Percentiles rank a stretch among this genome's conserved stretches.
Evolutionary conservation across 2,329 filamentous ascomycete species (phyloP).

Genomic region (Penicillium sp.): DNA sequence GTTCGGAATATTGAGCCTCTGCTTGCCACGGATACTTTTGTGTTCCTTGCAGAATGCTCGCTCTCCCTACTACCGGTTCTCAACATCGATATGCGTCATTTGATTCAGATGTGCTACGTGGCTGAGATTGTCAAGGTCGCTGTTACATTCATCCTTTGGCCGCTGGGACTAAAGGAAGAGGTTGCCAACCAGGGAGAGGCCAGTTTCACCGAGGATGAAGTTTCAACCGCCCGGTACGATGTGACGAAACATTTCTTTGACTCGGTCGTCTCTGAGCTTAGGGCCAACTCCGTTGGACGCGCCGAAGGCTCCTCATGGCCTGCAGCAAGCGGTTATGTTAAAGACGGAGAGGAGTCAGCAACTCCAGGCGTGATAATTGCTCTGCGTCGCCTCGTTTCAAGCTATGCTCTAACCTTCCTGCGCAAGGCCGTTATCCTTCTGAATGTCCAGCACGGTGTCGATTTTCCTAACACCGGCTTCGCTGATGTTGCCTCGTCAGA

Average conservation of each 20-base stretch:
- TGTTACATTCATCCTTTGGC: slow-evolving; percentile 52
- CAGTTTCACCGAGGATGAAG: slow-evolving; percentile 26
- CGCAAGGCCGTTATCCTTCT: slow-evolving; percentile 82
- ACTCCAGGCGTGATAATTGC: slow-evolving; percentile 35
- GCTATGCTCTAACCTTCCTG: slow-evolving; percentile 86
- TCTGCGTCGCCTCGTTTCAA: slow-evolving; percentile 56
- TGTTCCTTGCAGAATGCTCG: slow-evolving; percentile 76
- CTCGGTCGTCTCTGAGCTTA: slow-evolving; percentile 39
- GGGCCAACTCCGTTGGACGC: slow-evolving; percentile 36
- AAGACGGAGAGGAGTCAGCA: slow-evolving; percentile 37
- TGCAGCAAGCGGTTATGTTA: slow-evolving; percentile 39
- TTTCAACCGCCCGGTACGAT: slow-evolving; percentile 30
- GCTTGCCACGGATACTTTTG: slow-evolving; percentile 40
- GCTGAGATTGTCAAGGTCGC: slow-evolving; percentile 87
- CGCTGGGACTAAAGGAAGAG: slow-evolving; percentile 38
- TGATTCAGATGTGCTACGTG: slow-evolving; percentile 83
- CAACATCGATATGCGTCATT: slow-evolving; percentile 71
- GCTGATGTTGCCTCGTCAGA: slow-evolving; percentile 69
- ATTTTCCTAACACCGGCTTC: slow-evolving; percentile 73
- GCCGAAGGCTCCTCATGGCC: slow-evolving; percentile 37
- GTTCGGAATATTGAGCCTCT: slow-evolving; percentile 43
- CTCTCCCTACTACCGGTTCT: slow-evolving; percentile 69
- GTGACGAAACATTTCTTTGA: slow-evolving; percentile 39
- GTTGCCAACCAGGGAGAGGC: slow-evolving; percentile 31
- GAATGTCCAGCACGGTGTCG: slow-evolving; percentile 83